Percentiles rank a stretch among this genome's conserved stretches.
Conservation (phyloP, 106 monocot genomes). For the Xerophyta viscosa region DNA sequence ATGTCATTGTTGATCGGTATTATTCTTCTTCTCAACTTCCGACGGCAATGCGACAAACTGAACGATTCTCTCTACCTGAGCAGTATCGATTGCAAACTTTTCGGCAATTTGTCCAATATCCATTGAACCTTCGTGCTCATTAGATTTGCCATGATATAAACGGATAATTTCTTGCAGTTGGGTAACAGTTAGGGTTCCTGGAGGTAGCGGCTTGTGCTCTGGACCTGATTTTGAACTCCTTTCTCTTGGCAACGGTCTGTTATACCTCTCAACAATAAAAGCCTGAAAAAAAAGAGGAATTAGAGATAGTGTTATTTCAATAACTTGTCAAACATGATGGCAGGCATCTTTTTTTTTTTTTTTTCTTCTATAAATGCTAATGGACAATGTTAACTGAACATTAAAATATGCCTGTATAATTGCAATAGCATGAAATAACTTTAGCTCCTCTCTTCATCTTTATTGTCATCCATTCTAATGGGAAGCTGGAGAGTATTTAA, state of each 20-base stretch:
- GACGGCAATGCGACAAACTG: conserved; percentile 49
- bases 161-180: conserved; percentile 51
- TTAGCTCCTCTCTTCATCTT: too few species aligned
- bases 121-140: conserved; percentile 37
- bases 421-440: too few species aligned
- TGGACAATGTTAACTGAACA: too few species aligned
- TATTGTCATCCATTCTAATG: too few species aligned
- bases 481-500: too few species aligned
- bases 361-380: too few species aligned
- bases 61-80: conserved; percentile 39
- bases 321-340: too few species aligned
- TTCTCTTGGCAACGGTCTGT: conserved; percentile 55
- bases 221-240: conserved; percentile 29
- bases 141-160: conserved; percentile 49
- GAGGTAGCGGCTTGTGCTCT: conserved; percentile 23
- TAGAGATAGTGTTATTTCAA: too few species aligned
- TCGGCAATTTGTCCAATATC: conserved; percentile 35
- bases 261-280: conserved; percentile 45
- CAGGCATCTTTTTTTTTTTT: too few species aligned
- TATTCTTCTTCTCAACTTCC: conserved; percentile 9
- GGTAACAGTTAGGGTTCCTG: conserved; percentile 35
- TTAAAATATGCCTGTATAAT: too few species aligned
- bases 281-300: conserved; percentile 22
- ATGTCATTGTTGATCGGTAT: too few species aligned
- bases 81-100: conserved; percentile 41